A percentile compares a stretch with the other conserved stretches of the same genome.
phyloP scores from a whole-genome alignment of 768 basidiomycete species.

The Mycena filopes region DNA sequence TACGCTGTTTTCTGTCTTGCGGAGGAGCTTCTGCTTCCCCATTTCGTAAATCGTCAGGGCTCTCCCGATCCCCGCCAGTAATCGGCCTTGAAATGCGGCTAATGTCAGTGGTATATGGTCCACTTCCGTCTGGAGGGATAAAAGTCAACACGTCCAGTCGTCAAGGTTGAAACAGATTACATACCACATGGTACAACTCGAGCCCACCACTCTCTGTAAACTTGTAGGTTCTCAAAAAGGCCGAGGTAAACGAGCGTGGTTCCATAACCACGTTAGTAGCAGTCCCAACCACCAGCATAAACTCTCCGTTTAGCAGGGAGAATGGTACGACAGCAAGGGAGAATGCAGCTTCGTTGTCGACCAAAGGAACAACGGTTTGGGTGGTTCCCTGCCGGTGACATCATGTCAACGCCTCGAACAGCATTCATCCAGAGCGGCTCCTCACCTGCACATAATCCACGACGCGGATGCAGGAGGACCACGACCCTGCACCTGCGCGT shows the following conservation, averaged over 20 bases:
- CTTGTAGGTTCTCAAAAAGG: constrained; percentile 87
- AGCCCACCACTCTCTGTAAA: constrained; percentile 84
- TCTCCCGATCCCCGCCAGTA: constrained; percentile 93
- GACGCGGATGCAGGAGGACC: constrained; percentile 93
- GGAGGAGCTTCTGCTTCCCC: constrained; percentile 94
- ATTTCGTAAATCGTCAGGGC: constrained; percentile 93
- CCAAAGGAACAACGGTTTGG: constrained; percentile 63
- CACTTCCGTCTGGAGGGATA: constrained; percentile 42
- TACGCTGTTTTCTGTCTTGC: constrained; percentile 98
- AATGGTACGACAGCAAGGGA: constrained; percentile 92
- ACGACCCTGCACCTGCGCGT: constrained; percentile 88
- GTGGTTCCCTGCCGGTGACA: neutral
- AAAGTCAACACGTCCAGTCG: neutral
- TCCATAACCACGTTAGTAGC: constrained; percentile 85
- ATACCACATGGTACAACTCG: constrained; percentile 88
- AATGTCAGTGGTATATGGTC: constrained; percentile 94
- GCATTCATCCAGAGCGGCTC: too few species aligned
- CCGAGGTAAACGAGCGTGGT: constrained; percentile 90
- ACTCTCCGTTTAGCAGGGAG: constrained; percentile 75
- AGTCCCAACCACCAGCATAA: constrained; percentile 96
- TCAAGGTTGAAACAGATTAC: constrained; percentile 20
- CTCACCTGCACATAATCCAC: constrained; percentile 85
- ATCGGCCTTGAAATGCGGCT: constrained; percentile 90
- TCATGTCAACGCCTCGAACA: neutral
- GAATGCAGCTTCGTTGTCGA: constrained; percentile 95